Evolutionary conservation across 768 basidiomycete species (phyloP).

Genomic region (Boletus vermiculosoides): DNA sequence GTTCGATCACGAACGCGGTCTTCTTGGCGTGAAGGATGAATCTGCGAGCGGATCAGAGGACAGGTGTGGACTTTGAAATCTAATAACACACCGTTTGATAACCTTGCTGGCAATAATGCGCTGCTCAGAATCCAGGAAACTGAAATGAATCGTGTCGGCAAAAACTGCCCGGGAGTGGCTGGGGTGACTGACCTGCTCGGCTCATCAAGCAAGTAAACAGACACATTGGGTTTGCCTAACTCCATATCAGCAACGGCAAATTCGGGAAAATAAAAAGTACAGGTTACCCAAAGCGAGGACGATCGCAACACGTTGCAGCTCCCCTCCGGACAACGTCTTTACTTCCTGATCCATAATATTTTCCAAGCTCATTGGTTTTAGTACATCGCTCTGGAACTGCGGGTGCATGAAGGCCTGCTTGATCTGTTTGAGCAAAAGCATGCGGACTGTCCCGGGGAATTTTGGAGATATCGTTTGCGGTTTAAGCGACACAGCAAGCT

Average conservation of each 20-base stretch:
- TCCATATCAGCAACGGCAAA: conserved; percentile 9
- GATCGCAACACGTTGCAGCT: conserved; percentile 96
- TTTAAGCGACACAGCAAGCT: conserved; percentile 88
- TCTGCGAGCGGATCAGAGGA: conserved; percentile 34
- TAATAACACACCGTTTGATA: conserved; percentile 75
- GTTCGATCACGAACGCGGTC: conserved; percentile 98
- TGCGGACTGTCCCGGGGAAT: conserved; percentile 95
- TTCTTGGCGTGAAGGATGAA: conserved; percentile 97
- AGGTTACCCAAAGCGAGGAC: conserved; percentile 79
- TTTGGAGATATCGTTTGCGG: conserved; percentile 98
- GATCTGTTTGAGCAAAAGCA: conserved; percentile 92
- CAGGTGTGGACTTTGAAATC: neutral
- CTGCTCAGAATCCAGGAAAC: conserved; percentile 98
- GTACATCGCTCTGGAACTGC: conserved; percentile 98
- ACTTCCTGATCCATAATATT: conserved; percentile 97
- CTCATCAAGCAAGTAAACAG: conserved; percentile 95
- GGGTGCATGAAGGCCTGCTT: conserved; percentile 97
- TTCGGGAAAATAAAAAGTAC: neutral
- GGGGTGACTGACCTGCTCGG: conserved; percentile 63
- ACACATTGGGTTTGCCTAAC: conserved; percentile 69
- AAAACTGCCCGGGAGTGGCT: neutral
- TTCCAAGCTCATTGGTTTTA: conserved; percentile 97
- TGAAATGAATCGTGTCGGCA: conserved; percentile 26
- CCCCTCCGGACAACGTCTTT: conserved; percentile 97
- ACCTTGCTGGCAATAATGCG: conserved; percentile 98